Base-by-base conservation (phyloP, 2,329 filamentous ascomycete genomes). In the Aspergillus ochraceoroseus region DNA sequence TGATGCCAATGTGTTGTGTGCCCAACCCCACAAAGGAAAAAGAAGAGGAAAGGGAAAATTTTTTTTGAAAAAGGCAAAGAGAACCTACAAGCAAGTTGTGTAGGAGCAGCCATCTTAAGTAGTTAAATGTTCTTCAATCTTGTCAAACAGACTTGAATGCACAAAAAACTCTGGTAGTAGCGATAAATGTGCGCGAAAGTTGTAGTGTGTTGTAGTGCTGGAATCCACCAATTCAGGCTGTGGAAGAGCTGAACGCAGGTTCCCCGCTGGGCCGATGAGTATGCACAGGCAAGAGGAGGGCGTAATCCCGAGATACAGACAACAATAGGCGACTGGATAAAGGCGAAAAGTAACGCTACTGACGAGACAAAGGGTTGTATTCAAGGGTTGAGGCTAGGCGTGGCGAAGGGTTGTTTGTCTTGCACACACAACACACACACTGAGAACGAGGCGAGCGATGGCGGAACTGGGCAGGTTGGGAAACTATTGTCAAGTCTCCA, bases 61-160 rank as follows among this genome's bases (percentile, higher is more conserved):
- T n/a, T n/a, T n/a, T n/a, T n/a, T n/a, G n/a, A n/a, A n/a, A n/a
- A n/a, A n/a, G n/a, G n/a, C n/a, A n/a, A n/a, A n/a, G n/a, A n/a
- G n/a, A n/a, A 70, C 77, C 48, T 66, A 82, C 78, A 95, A 70
- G 87, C 87, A 81, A 95, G 85, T 80, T 95, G 90, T 72, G 90
- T 84, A 63, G 86, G 82, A 75, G 76, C 82, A 67, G 87, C 85
- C 88, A 95, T 95, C 34, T 53, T 55, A 52, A 56, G 46, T 44
- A 15, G 43, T 23, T 41, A 18, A 39, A 38, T 30, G 26, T 40
- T 43, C 26, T 42, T 33, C 17, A 31, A 11, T 46, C 20, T 38
- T n/a, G 49, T 12, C 19, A 26, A 36, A 13, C 17, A 43, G 32
- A 38, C 22, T 38, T 31, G n/a, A 20, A 40, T 27, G 32, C 30